A percentile compares a stretch with the other conserved stretches of the same genome.
phyloP scores from a whole-genome alignment of 805 yeast genomes.

The Starmera amethionina region DNA sequence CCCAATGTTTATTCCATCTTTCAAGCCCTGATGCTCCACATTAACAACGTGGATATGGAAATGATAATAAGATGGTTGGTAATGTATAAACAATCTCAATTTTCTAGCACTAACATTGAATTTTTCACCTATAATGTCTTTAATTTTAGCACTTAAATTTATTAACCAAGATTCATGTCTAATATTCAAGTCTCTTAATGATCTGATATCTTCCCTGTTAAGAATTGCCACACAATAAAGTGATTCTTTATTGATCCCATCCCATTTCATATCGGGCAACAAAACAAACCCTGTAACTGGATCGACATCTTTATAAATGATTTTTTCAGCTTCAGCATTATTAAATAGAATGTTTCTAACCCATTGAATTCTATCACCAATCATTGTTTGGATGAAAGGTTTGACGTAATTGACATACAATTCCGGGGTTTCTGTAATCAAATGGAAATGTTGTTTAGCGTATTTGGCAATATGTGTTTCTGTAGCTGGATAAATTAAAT shows the following conservation, averaged over 20 bases:
- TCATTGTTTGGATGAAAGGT: conserved; percentile 72
- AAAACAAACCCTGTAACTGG: conserved; percentile 52
- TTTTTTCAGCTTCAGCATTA: conserved; percentile 77
- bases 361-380: conserved; percentile 79
- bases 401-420: conserved; percentile 49
- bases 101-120: conserved; percentile 42
- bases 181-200: conserved; percentile 63
- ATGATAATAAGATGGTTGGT: conserved; percentile 94
- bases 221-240: conserved; percentile 75
- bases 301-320: conserved; percentile 50
- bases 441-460: conserved; percentile 45
- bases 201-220: conserved; percentile 53
- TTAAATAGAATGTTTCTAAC: conserved; percentile 73
- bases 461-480: conserved; percentile 74
- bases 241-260: conserved; percentile 55
- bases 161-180: conserved; percentile 51
- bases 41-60: conserved; percentile 89
- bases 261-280: conserved; percentile 97
- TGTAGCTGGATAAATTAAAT: conserved; percentile 83
- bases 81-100: conserved; percentile 74
- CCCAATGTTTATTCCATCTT: conserved; percentile 63
- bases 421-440: conserved; percentile 75
- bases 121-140: conserved; percentile 33
- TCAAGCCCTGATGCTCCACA: conserved; percentile 52
- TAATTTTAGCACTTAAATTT: conserved; percentile 34